These are phyloP conservation scores for Aspergillus neotritici DNA, from an alignment of 2,329 filamentous ascomycete genomes.

Conservation along the genomic window DNA sequence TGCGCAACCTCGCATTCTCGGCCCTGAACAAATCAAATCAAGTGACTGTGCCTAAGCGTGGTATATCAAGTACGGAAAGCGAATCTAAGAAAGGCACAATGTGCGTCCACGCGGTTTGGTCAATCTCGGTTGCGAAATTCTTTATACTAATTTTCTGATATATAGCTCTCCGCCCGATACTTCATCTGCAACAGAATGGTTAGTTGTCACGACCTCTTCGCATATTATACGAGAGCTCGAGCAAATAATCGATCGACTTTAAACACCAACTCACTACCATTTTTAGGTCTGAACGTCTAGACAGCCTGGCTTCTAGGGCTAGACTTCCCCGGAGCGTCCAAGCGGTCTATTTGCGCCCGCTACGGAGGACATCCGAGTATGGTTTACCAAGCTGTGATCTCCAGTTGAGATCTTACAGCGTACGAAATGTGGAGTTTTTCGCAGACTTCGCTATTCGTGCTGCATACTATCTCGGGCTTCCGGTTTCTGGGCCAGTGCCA, in stretches of 20 bases:
- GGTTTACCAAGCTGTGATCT: conserved; percentile 84
- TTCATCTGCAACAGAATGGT: conserved; percentile 7
- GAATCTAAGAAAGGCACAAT: no score
- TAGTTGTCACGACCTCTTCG: neutral
- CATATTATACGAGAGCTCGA: neutral
- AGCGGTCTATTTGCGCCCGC: conserved; percentile 76
- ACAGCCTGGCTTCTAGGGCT: conserved; percentile 29
- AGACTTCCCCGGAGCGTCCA: conserved; percentile 75
- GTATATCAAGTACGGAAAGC: no score
- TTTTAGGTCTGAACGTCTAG: conserved; percentile 33
- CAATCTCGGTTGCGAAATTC: no score
- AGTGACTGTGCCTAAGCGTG: no score
- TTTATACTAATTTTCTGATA: no score
- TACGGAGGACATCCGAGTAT: conserved; percentile 67
- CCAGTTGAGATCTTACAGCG: conserved; percentile 83
- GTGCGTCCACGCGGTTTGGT: no score
- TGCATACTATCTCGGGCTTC: conserved; percentile 86
- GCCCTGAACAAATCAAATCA: no score
- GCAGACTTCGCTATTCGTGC: conserved; percentile 89
- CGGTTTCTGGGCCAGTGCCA: conserved; percentile 78
- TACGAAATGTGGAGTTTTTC: conserved; percentile 89
- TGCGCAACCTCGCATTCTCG: no score
- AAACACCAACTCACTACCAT: conserved; percentile 2
- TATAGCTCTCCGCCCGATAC: no score
- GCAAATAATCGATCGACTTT: no score